A percentile compares a stretch with the other conserved stretches of the same genome.
phyloP scores from a whole-genome alignment of 2,329 filamentous ascomycete species.

The Trichoderma semiorbis region DNA sequence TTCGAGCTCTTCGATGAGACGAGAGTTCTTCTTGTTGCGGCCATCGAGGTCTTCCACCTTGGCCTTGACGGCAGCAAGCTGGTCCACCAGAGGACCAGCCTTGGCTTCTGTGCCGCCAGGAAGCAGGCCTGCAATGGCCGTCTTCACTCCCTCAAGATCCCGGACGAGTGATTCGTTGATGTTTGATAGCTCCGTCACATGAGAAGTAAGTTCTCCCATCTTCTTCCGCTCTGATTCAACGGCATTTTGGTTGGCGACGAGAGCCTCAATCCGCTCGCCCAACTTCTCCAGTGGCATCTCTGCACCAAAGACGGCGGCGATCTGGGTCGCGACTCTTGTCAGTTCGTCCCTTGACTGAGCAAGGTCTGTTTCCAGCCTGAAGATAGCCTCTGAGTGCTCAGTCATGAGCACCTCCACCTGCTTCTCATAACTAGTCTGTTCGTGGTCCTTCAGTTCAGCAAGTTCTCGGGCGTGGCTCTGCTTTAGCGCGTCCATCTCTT shows the following conservation, averaged over 20 bases:
- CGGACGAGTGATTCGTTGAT: conserved; percentile 59
- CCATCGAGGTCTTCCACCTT: conserved; percentile 60
- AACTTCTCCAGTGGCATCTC: conserved; percentile 67
- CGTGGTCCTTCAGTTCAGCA: conserved; percentile 44
- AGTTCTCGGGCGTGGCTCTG: conserved; percentile 50
- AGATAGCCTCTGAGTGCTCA: conserved; percentile 56
- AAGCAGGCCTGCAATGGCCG: conserved; percentile 51
- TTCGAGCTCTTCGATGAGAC: conserved; percentile 91
- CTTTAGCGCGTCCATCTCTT: conserved; percentile 48
- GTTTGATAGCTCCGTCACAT: conserved; percentile 52
- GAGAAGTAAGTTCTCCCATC: conserved; percentile 52
- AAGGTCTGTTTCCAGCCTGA: conserved; percentile 59
- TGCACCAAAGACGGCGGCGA: conserved; percentile 57
- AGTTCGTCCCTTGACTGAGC: conserved; percentile 64
- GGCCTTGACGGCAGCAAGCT: conserved; percentile 61
- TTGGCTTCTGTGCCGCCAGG: conserved; percentile 36
- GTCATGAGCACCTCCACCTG: conserved; percentile 57
- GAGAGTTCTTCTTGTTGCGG: conserved; percentile 84
- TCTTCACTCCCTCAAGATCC: conserved; percentile 60
- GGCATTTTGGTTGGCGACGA: conserved; percentile 57
- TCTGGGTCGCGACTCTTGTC: conserved; percentile 60
- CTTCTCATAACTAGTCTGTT: conserved; percentile 54
- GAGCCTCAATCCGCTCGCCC: conserved; percentile 56
- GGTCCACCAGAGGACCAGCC: conserved; percentile 49
- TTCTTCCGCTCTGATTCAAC: conserved; percentile 58